Evolutionary conservation across 2,329 filamentous ascomycete species (phyloP), one percentile per base, ranked within the genome.

Genomic region (Apiospora pterosperma): DNA sequence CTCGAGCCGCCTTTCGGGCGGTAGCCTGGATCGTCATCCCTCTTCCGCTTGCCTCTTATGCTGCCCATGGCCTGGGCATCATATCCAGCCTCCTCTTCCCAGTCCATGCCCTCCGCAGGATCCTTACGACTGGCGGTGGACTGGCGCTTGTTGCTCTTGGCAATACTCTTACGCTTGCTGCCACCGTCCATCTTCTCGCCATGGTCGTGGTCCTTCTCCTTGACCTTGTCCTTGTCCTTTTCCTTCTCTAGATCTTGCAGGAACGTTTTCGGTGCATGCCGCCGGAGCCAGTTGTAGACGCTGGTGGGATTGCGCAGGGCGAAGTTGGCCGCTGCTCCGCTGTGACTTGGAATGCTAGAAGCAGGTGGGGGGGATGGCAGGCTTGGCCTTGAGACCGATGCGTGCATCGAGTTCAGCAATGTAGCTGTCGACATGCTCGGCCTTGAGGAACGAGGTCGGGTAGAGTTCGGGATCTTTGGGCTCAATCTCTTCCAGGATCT

Each of bases 211-310:
- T 77, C 76, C 21, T 75, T 77, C 62, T 80, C 81, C 69, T 75
- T 65, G 8, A 10, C 28, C 66, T 71, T 70, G 65, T 76, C 69
- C 65, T 76, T 76, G 3, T 78, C 76, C 70, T 90, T 71, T 63
- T 77, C 75, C 36, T 78, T 77, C 71, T 90, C 88, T 64, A 88
- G 87, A 72, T 93, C 92, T 75, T 97, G 91, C 23, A 96, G 80
- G 80, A 97, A 94, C 60, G 93, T 89, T 76, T 95, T 90, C 3
- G 93, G 92, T 65, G 92, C 90, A 77, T 97, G 85, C 74, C 92
- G 89, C 67, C 92, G 87, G 14, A 99, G 86, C 96, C 96, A 99
- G 77, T 96, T 97, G 80, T 97, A 96, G 3, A 97, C 94, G 65
- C 92, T 96, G 48, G 93, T 92, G 0, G 94, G 93, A 75, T 98